These are phyloP conservation scores for Dactylorhiza incarnata DNA, from an alignment of 106 monocot species.

Conservation along the genomic window DNA sequence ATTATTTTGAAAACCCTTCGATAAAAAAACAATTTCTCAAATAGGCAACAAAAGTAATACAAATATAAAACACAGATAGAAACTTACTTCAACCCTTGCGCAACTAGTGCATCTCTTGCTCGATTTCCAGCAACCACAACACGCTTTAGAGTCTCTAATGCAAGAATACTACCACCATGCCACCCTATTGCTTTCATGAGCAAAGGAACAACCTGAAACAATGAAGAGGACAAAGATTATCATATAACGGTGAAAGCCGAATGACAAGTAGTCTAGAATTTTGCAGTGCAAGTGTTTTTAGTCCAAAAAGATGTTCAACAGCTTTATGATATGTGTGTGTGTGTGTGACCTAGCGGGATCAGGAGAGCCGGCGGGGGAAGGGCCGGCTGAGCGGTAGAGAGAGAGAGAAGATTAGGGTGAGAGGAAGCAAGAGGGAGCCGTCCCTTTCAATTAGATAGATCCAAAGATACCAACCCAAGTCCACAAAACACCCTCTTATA, in stretches of 20 bases:
- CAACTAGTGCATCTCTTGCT: constrained; percentile 98
- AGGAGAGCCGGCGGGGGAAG: too few relatives aligned
- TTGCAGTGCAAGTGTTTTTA: background rate
- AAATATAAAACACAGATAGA: constrained; percentile 1
- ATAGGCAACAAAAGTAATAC: constrained; percentile 1
- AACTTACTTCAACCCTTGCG: constrained; percentile 93
- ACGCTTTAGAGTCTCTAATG: constrained; percentile 95
- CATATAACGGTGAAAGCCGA: background rate
- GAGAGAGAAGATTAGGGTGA: too few relatives aligned
- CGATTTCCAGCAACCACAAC: constrained; percentile 98
- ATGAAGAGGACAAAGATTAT: background rate
- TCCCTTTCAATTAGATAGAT: too few relatives aligned
- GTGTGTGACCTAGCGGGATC: too few relatives aligned
- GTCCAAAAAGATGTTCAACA: background rate
- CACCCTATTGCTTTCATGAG: constrained; percentile 99
- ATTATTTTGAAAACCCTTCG: background rate
- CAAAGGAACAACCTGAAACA: constrained; percentile 87
- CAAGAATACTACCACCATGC: constrained; percentile 97
- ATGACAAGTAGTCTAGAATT: background rate
- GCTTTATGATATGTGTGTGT: background rate
- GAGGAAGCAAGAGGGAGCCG: too few relatives aligned
- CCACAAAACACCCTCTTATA: too few relatives aligned
- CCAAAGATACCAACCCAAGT: too few relatives aligned
- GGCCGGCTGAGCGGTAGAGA: too few relatives aligned
- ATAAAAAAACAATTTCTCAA: background rate